Conservation (phyloP, 371 early-diverging fungal genomes). For the Phascolomyces articulosus region DNA sequence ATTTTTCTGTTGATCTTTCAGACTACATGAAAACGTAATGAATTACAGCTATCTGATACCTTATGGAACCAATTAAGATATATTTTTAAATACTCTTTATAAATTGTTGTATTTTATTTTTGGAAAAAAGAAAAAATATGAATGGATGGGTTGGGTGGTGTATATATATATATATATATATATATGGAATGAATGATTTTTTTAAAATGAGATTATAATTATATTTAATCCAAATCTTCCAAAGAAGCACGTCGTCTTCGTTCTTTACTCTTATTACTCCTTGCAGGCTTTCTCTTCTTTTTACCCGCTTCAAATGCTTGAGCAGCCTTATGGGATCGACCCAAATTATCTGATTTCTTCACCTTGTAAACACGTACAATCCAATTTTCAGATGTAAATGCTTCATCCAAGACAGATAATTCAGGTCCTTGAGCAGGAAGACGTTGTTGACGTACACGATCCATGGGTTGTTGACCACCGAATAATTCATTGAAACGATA, state of each 20-base stretch:
- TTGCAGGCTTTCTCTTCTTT: slow-evolving; percentile 40
- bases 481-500: slow-evolving; percentile 91
- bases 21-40: too few relatives aligned
- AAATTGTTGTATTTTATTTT: too few relatives aligned
- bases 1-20: too few relatives aligned
- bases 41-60: too few relatives aligned
- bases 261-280: slow-evolving; percentile 45
- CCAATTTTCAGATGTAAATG: slow-evolving; percentile 89
- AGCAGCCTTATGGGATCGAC: slow-evolving; percentile 78
- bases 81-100: too few relatives aligned
- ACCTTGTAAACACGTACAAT: slow-evolving; percentile 98
- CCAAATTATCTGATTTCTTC: slow-evolving; percentile 91
- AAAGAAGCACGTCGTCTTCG: slow-evolving; percentile 43
- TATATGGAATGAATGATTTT: too few relatives aligned
- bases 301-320: slow-evolving; percentile 63
- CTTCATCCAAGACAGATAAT: slow-evolving; percentile 89
- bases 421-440: slow-evolving; percentile 81
- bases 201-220: slow-evolving; percentile 22
- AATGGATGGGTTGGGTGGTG: too few relatives aligned
- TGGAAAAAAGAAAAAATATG: too few relatives aligned
- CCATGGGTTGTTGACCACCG: slow-evolving; percentile 75
- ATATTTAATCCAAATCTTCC: slow-evolving; percentile 17
- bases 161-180: too few relatives aligned
- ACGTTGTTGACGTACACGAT: slow-evolving; percentile 86
- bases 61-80: too few relatives aligned